Evolutionary conservation across 1,284 basidiomycete species (phyloP), one percentile per base, ranked within the genome.

Genomic region (Melampsora americana): DNA sequence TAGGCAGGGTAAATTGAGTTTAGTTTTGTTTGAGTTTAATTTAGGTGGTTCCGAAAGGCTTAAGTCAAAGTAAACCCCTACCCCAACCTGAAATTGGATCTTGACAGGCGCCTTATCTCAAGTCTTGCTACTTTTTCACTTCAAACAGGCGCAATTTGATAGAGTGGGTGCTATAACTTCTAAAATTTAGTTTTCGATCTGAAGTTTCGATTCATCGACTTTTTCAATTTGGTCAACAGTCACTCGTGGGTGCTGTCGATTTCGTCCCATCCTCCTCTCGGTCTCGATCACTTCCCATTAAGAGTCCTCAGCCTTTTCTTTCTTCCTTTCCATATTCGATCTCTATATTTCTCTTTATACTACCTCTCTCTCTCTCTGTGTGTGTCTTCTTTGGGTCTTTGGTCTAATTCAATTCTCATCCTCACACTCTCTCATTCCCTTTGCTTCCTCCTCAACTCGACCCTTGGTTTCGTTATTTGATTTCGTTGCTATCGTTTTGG

Each of bases 271-370:
- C 65, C 77, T 53, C 62, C 64, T 68, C 70, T 66, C 74, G 72
- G 68, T 64, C 67, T 74, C 32, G 23, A 56, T 53, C 68, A 71
- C 71, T 66, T 53, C 72, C 71, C 59, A n/a, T n/a, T n/a, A n/a
- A n/a, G n/a, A 69, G 77, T 56, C 39, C 65, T 44, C 66, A 48
- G 56, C 48, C 59, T 83, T 83, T 87, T 72, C 89, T 28, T 28
- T 66, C 39, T 20, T 44, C 64, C 60, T n/a, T 56, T n/a, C 30
- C 68, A 67, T 66, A 56, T 46, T 56, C 56, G 53, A 44, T 32
- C 64, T 35, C 44, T 56, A 62, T 48, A 56, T 53, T 64, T 78
- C 62, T 39, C 35, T 46, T 67, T 77, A 66, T 62, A 69, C 60
- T 60, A 71, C 50, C 77, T 61, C n/a, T 66, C 32, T 61, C n/a